phyloP scores from a whole-genome alignment of 345 rosid species.

The Eucalyptus albens region DNA sequence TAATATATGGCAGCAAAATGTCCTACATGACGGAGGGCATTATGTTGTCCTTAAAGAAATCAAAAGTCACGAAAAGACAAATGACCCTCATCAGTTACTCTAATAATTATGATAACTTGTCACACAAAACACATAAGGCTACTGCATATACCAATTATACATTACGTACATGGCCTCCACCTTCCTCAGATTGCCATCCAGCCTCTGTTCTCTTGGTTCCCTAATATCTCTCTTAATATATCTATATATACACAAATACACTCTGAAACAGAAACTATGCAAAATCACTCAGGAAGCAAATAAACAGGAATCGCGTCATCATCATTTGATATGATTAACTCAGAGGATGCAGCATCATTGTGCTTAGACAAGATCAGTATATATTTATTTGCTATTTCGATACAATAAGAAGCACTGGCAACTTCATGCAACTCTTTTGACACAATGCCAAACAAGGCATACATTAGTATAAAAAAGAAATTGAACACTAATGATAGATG shows the following conservation, averaged over 20 bases:
- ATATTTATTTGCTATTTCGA: background rate
- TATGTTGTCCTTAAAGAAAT: background rate
- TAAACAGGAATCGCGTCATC: background rate
- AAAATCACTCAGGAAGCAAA: background rate
- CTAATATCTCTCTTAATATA: background rate
- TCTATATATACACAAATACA: background rate
- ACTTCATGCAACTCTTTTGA: background rate
- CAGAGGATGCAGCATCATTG: background rate
- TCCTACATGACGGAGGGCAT: background rate
- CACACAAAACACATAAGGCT: background rate
- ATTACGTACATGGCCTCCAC: background rate
- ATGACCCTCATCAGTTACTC: background rate
- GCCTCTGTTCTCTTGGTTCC: background rate
- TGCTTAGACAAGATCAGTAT: background rate
- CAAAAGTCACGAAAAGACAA: background rate
- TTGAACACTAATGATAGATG: background rate
- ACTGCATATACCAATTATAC: background rate
- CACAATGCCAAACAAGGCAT: background rate
- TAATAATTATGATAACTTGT: background rate
- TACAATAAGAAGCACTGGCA: background rate
- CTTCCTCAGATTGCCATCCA: background rate
- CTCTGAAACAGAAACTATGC: background rate
- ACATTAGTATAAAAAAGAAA: background rate
- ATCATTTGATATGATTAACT: background rate
- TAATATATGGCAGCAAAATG: background rate